Percentiles rank a stretch among this genome's conserved stretches.
Evolutionary conservation across 164 flowering plant species (phyloP).

Genomic region (Litsea cubeba): DNA sequence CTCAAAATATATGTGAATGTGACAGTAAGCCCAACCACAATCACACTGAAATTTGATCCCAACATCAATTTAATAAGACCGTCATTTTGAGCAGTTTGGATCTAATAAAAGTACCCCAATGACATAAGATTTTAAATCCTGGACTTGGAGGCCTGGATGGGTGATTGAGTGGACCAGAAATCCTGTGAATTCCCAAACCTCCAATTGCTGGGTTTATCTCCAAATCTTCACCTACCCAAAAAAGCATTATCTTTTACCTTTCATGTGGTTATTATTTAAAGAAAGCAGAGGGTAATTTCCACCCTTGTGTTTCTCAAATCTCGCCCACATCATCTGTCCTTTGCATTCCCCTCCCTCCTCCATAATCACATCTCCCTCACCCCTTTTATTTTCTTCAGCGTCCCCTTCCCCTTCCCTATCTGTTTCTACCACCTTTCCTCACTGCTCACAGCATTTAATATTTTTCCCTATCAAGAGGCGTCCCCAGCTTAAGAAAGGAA

Average conservation of each 20-base stretch:
- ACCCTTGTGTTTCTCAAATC: constrained; percentile 10
- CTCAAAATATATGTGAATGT: no score
- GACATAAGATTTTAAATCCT: no score
- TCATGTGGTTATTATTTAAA: no score
- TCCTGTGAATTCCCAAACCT: no score
- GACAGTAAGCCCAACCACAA: no score
- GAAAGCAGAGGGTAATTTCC: constrained; percentile 4
- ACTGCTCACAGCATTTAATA: background rate
- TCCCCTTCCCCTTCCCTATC: background rate
- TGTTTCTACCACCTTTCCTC: background rate
- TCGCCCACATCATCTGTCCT: background rate
- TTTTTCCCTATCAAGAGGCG: background rate
- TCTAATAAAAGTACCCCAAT: no score
- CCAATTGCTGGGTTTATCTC: background rate
- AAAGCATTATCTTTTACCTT: no score
- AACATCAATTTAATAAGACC: no score
- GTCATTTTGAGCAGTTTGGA: no score
- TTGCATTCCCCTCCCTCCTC: background rate
- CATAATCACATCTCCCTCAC: background rate
- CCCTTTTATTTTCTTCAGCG: background rate
- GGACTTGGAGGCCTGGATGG: no score
- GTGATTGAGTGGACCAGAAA: no score
- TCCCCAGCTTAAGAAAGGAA: constrained; percentile 1
- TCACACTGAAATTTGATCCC: no score
- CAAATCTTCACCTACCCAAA: background rate